Conservation (phyloP, 345 rosid genomes). For the Lepidium africanum region DNA sequence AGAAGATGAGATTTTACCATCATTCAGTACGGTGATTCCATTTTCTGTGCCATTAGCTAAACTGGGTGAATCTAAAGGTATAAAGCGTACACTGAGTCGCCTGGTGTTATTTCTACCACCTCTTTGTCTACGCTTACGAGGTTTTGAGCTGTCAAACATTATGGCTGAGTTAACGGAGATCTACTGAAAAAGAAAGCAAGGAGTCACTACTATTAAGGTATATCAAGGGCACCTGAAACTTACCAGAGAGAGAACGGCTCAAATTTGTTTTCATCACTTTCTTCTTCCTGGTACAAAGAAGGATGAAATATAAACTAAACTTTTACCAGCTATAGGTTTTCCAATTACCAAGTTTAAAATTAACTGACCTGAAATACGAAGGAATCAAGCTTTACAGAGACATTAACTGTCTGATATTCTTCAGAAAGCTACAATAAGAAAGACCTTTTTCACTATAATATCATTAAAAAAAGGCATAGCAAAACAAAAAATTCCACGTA, state of each 20-base stretch:
- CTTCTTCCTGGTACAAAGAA: constrained; percentile 45
- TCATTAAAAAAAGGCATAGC: constrained; percentile 7
- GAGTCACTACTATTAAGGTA: neutral
- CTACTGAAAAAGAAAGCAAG: constrained; percentile 7
- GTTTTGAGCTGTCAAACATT: constrained; percentile 54
- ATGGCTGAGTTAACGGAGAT: constrained; percentile 3
- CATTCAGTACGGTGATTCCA: constrained; percentile 35
- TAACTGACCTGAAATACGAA: constrained; percentile 68
- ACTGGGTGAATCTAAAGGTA: constrained; percentile 58
- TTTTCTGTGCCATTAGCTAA: constrained; percentile 29
- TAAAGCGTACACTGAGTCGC: constrained; percentile 41
- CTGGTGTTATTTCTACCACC: constrained; percentile 29
- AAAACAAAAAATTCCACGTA: constrained; percentile 23
- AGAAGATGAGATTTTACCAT: constrained; percentile 35
- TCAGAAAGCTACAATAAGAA: constrained; percentile 52
- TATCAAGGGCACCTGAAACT: constrained; percentile 16
- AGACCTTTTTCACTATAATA: constrained; percentile 19
- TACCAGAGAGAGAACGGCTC: constrained; percentile 69
- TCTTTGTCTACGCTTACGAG: constrained; percentile 41
- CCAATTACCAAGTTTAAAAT: constrained; percentile 12
- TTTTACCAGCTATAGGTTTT: neutral
- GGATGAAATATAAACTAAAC: neutral
- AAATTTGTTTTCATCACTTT: constrained; percentile 41
- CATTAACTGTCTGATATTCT: constrained; percentile 71
- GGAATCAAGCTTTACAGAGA: constrained; percentile 65